Evolutionary conservation across 2,329 filamentous ascomycete genomes (phyloP).

Genomic region (Penicillium olsonii): DNA sequence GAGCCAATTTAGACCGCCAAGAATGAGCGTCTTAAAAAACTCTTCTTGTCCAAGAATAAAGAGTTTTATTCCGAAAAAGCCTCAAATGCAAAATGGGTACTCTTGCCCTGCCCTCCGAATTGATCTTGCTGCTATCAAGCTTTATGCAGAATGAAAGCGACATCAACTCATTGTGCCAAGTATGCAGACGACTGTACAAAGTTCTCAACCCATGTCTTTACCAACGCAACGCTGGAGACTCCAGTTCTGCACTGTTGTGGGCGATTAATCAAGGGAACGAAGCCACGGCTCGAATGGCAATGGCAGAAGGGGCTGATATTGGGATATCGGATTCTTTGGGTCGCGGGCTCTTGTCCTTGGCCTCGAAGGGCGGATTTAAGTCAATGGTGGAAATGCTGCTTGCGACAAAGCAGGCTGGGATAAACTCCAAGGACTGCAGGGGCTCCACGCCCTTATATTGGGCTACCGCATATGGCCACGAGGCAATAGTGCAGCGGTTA

Average conservation of each 20-base stretch:
- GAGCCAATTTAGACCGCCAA: too few relatives aligned
- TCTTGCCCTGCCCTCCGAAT: background rate
- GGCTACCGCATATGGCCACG: background rate
- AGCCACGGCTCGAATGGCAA: background rate
- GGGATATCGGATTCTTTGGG: background rate
- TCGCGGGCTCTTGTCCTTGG: conserved; percentile 4
- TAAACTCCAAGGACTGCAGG: background rate
- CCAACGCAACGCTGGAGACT: background rate
- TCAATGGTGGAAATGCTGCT: conserved; percentile 5
- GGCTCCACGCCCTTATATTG: background rate
- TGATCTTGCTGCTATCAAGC: background rate
- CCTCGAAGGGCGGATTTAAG: conserved; percentile 2
- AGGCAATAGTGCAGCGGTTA: background rate
- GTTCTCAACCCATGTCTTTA: background rate
- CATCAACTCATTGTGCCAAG: background rate
- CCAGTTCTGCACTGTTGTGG: background rate
- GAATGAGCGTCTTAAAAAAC: too few relatives aligned
- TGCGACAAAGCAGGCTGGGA: background rate
- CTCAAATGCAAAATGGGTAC: too few relatives aligned
- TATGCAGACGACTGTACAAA: background rate
- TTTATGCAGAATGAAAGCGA: background rate
- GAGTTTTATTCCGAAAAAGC: too few relatives aligned
- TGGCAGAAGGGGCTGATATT: background rate
- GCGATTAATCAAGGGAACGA: background rate
- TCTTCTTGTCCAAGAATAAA: too few relatives aligned